These are phyloP conservation scores for Alternaria burnsii DNA, from an alignment of 2,329 filamentous ascomycete genomes.

Conservation along the genomic window DNA sequence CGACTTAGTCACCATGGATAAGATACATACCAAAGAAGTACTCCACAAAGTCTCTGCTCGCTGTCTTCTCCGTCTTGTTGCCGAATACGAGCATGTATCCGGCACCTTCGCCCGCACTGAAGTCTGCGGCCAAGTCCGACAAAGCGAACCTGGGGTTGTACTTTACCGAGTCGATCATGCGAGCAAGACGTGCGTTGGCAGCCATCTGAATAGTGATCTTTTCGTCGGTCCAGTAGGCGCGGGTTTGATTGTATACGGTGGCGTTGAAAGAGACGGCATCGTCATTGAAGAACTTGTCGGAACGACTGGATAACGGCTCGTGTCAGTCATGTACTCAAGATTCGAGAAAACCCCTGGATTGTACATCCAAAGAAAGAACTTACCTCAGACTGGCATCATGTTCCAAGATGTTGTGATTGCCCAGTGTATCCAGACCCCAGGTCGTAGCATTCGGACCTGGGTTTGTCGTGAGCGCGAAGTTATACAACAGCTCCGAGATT, in stretches of 20 bases:
- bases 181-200: slow-evolving; percentile 10
- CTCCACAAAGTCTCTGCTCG: not conserved
- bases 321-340: not conserved
- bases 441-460: slow-evolving; percentile 11
- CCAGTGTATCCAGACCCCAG: slow-evolving; percentile 48
- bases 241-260: slow-evolving; percentile 58
- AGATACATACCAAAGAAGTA: slow-evolving; percentile 5
- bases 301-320: not conserved
- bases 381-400: slow-evolving; percentile 54
- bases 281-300: not conserved
- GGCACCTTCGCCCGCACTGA: slow-evolving; percentile 2
- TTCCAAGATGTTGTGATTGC: slow-evolving; percentile 57
- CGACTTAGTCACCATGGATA: not conserved
- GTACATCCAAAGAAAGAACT: not conserved
- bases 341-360: no score
- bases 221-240: slow-evolving; percentile 31
- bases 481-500: slow-evolving; percentile 7
- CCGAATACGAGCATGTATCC: slow-evolving; percentile 11
- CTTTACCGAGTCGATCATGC: slow-evolving; percentile 11
- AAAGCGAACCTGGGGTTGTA: slow-evolving; percentile 3
- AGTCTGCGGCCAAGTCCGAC: not conserved
- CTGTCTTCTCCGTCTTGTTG: not conserved
- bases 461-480: slow-evolving; percentile 15
- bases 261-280: slow-evolving; percentile 52
- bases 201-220: slow-evolving; percentile 10